Evolutionary conservation across 2,329 filamentous ascomycete species (phyloP).

Genomic region (Tolypocladium capitatum): DNA sequence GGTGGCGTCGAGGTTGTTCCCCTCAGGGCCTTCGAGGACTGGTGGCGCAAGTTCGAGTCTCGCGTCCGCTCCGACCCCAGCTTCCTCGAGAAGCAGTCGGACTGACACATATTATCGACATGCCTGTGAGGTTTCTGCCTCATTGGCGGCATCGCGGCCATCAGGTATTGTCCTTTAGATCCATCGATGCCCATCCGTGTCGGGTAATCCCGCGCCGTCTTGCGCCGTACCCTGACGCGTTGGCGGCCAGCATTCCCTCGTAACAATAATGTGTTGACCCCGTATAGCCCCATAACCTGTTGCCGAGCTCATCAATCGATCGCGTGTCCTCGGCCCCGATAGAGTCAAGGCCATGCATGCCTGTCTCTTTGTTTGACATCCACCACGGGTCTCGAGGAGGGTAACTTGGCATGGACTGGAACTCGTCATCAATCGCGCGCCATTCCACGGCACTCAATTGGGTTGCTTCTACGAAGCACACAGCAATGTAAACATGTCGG

Average conservation of each 20-base stretch:
- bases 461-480: not conserved
- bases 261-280: not conserved
- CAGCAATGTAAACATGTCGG: not conserved
- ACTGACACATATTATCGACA: constrained; percentile 6
- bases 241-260: not conserved
- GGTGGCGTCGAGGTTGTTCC: constrained; percentile 75
- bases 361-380: not conserved
- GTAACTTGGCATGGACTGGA: not conserved
- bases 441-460: not conserved
- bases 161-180: not conserved
- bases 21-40: constrained; percentile 89
- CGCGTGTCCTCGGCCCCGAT: not conserved
- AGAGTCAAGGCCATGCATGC: not conserved
- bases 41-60: constrained; percentile 95
- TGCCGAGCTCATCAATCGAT: not conserved
- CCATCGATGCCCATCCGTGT: not conserved
- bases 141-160: not conserved
- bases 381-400: not conserved
- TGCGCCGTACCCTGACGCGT: not conserved
- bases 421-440: not conserved
- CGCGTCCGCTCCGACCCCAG: constrained; percentile 73
- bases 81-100: constrained; percentile 59
- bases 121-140: not conserved
- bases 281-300: not conserved
- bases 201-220: not conserved